A percentile compares a stretch with the other conserved stretches of the same genome.
Conservation (phyloP, 1,284 basidiomycete species). For the Phenoliferia sp. region DNA sequence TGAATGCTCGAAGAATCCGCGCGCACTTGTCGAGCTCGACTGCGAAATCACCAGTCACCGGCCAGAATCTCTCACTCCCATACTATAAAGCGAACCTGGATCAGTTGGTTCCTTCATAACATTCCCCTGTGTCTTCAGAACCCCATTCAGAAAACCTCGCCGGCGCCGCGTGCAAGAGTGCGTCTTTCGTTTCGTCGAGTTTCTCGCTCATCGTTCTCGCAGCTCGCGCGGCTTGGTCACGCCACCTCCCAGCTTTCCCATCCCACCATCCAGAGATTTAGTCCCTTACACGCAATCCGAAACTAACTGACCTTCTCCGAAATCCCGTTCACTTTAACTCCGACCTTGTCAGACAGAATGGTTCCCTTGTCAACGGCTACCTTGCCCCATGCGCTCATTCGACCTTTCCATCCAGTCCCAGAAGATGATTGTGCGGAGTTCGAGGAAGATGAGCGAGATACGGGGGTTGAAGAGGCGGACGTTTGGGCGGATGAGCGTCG, state of each 20-base stretch:
- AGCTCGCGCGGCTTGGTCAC: not conserved
- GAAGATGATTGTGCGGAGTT: too few relatives aligned
- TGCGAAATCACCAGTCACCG: conserved; percentile 48
- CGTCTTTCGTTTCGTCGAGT: too few relatives aligned
- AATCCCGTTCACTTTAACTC: conserved; percentile 13
- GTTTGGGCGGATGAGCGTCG: too few relatives aligned
- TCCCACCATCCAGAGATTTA: not conserved
- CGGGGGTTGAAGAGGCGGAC: too few relatives aligned
- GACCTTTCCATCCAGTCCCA: too few relatives aligned
- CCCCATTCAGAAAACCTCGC: not conserved
- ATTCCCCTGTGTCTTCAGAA: not conserved
- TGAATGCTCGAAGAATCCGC: conserved; percentile 48
- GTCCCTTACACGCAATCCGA: not conserved
- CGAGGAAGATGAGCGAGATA: too few relatives aligned
- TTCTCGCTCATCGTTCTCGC: too few relatives aligned
- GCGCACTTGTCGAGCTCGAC: conserved; percentile 51
- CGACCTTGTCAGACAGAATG: conserved; percentile 17
- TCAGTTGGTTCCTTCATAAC: not conserved
- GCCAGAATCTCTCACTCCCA: conserved; percentile 53
- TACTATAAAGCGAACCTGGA: not conserved
- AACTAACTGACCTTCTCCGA: not conserved
- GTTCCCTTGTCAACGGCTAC: conserved; percentile 2
- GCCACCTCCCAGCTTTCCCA: not conserved
- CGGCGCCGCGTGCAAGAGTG: too few relatives aligned
- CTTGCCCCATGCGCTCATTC: conserved; percentile 10